phyloP scores from a whole-genome alignment of 306 rosid genomes.

The Elaeagnus macrophylla region DNA sequence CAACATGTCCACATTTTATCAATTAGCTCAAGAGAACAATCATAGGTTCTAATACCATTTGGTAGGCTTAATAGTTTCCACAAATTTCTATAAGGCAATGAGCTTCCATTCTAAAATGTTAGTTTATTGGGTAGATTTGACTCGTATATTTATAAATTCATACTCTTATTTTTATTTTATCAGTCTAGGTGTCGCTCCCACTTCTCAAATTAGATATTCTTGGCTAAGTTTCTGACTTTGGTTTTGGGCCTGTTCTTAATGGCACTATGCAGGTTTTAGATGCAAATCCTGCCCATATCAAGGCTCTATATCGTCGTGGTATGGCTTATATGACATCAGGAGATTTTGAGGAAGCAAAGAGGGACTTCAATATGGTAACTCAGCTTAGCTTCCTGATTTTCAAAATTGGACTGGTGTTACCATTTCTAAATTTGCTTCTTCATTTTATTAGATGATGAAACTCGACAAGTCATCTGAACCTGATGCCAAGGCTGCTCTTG shows the following conservation, averaged over 20 bases:
- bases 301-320: slow-evolving; percentile 97
- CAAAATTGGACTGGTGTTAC: not conserved
- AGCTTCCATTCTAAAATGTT: too few species aligned
- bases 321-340: slow-evolving; percentile 85
- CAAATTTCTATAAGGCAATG: too few species aligned
- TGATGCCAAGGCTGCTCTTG: slow-evolving; percentile 81
- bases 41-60: too few species aligned
- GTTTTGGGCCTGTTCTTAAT: slow-evolving; percentile 15
- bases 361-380: slow-evolving; percentile 68
- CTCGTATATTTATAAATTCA: too few species aligned
- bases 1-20: too few species aligned
- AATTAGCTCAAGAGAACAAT: too few species aligned
- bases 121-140: too few species aligned
- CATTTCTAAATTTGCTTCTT: slow-evolving; percentile 16
- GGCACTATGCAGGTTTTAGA: slow-evolving; percentile 61
- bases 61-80: too few species aligned
- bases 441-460: slow-evolving; percentile 57
- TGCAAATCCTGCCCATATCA: slow-evolving; percentile 78
- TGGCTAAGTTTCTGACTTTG: slow-evolving; percentile 7
- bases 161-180: too few species aligned
- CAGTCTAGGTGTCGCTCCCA: too few species aligned
- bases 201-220: too few species aligned
- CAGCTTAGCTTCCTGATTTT: not conserved
- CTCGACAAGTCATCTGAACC: slow-evolving; percentile 66
- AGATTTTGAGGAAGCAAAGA: slow-evolving; percentile 84